These are phyloP conservation scores for Jatropha podagrica DNA, from an alignment of 441 rosid species.

Conservation along the genomic window DNA sequence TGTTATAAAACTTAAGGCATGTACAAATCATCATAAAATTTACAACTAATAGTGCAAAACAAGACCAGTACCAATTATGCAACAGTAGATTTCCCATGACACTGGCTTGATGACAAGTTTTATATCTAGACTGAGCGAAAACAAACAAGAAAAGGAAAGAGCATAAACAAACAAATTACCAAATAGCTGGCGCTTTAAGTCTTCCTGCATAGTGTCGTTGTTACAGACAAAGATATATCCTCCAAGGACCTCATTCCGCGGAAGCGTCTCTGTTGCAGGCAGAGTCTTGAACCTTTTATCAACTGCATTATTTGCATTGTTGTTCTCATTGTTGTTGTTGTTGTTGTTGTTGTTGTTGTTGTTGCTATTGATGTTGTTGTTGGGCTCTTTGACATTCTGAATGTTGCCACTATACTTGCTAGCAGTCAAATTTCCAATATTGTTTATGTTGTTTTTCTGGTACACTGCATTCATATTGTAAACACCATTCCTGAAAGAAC, in stretches of 20 bases:
- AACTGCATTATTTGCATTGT: conserved; percentile 43
- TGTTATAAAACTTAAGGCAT: not conserved
- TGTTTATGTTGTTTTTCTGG: conserved; percentile 60
- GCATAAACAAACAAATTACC: conserved; percentile 43
- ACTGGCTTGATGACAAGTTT: not conserved
- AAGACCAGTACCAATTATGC: not conserved
- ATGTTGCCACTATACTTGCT: conserved; percentile 72
- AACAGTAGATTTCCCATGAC: not conserved
- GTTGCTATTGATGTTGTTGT: conserved; percentile 37
- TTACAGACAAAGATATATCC: conserved; percentile 97
- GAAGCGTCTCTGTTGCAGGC: conserved; percentile 93
- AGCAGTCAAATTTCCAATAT: conserved; percentile 38
- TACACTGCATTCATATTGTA: conserved; percentile 66
- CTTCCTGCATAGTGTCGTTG: conserved; percentile 99
- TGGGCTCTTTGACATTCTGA: conserved; percentile 52
- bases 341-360: conserved; percentile 44
- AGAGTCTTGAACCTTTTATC: conserved; percentile 95
- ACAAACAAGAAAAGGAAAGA: not conserved
- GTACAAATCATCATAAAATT: not conserved
- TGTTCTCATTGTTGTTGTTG: conserved; percentile 46
- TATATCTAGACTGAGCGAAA: not conserved
- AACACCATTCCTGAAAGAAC: conserved; percentile 48
- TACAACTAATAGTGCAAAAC: not conserved
- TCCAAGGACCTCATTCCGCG: conserved; percentile 93
- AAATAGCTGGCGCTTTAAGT: conserved; percentile 84